Percentiles rank a stretch among this genome's conserved stretches.
These are phyloP conservation scores for Acanthamoeba triangularis DNA, from an alignment of 208 protist species.

Conservation along the genomic window DNA sequence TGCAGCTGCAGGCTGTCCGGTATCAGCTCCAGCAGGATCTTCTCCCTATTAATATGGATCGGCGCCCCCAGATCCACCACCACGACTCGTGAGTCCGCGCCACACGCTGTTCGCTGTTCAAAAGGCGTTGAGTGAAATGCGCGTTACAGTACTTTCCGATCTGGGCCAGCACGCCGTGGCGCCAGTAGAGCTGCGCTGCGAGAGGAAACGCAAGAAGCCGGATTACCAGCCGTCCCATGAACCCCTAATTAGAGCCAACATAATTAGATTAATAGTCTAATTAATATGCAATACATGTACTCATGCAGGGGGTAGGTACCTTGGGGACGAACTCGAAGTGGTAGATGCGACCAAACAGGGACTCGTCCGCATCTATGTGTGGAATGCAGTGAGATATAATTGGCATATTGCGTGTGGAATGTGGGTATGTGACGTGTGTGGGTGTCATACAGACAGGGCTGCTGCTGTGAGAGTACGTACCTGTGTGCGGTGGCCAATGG, in stretches of 20 bases:
- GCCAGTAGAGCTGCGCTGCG: conserved; percentile 1
- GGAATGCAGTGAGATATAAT: too few species aligned
- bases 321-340: conserved; percentile 44
- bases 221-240: conserved; percentile 7
- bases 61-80: too few species aligned
- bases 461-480: too few species aligned
- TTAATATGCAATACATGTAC: too few species aligned
- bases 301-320: too few species aligned
- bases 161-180: neutral
- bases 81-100: too few species aligned
- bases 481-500: neutral
- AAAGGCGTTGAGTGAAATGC: neutral
- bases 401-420: too few species aligned
- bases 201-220: conserved; percentile 1
- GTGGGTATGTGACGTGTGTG: too few species aligned
- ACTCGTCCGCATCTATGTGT: neutral
- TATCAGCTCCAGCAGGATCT: neutral
- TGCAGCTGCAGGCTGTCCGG: too few species aligned
- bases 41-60: conserved; percentile 16
- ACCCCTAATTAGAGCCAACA: too few species aligned
- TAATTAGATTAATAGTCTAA: too few species aligned
- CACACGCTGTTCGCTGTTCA: neutral
- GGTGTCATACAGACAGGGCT: too few species aligned
- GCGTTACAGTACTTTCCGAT: neutral
- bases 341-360: conserved; percentile 11